Percentiles rank a stretch among this genome's conserved stretches.
Evolutionary conservation across 2,329 filamentous ascomycete genomes (phyloP).

Genomic region (Huntiella savannae): DNA sequence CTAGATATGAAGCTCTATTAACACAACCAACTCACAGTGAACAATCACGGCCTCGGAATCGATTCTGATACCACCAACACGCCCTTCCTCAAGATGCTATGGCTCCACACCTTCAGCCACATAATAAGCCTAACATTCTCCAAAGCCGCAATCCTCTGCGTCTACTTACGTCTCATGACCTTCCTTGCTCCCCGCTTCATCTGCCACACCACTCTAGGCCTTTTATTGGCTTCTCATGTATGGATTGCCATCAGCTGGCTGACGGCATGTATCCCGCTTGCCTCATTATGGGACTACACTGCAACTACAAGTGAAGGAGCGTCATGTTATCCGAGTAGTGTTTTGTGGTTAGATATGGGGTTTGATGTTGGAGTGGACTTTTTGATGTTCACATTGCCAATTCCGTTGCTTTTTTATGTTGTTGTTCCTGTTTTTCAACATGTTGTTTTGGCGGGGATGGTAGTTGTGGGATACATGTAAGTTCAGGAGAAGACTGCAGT

Average conservation of each 20-base stretch:
- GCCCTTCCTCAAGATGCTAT: conserved; percentile 10
- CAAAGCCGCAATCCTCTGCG: conserved; percentile 14
- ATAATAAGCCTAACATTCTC: conserved; percentile 13
- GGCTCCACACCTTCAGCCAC: conserved; percentile 12
- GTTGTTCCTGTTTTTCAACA: conserved; percentile 15
- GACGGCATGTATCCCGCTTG: conserved; percentile 14
- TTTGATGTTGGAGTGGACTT: conserved; percentile 16
- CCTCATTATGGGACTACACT: conserved; percentile 11
- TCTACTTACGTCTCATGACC: conserved; percentile 15
- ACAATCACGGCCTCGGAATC: conserved; percentile 6
- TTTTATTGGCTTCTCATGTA: conserved; percentile 13
- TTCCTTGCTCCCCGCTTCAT: conserved; percentile 12
- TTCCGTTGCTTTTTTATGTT: conserved; percentile 16
- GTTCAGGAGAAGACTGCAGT: conserved; percentile 1
- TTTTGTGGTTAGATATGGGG: conserved; percentile 17
- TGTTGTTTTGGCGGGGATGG: conserved; percentile 14
- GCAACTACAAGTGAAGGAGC: neutral
- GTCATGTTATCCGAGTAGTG: conserved; percentile 11
- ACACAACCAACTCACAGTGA: conserved; percentile 2
- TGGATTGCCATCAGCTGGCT: conserved; percentile 14
- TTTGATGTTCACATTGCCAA: conserved; percentile 16
- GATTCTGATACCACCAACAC: neutral
- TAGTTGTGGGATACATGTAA: conserved; percentile 15
- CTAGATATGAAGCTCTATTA: neutral
- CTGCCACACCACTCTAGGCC: conserved; percentile 12